Conservation (phyloP, 192 early-diverging fungal species). For the Coemansia javaensis region DNA sequence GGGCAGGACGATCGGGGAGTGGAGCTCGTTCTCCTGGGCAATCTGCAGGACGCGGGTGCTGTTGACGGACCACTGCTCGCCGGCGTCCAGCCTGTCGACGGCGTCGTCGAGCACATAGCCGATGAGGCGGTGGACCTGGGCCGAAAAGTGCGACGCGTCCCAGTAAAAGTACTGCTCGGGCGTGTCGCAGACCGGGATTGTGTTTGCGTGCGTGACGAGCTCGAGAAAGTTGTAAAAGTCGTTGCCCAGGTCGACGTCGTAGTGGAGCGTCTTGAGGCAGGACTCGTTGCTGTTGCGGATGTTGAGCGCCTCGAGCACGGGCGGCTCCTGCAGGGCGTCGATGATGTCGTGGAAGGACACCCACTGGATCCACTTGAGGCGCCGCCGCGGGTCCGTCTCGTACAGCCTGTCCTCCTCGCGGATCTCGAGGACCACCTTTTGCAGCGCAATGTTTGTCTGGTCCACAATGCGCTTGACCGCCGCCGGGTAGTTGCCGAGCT, state of each 20-base stretch:
- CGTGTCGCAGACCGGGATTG: slow-evolving; percentile 44
- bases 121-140: slow-evolving; percentile 35
- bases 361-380: slow-evolving; percentile 44
- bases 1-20: slow-evolving; percentile 40
- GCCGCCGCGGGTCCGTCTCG: slow-evolving; percentile 25
- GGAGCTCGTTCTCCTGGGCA: slow-evolving; percentile 34
- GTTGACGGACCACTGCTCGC: slow-evolving; percentile 29
- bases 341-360: slow-evolving; percentile 43
- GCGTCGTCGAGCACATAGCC: slow-evolving; percentile 46
- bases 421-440: slow-evolving; percentile 35
- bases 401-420: slow-evolving; percentile 37
- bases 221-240: slow-evolving; percentile 53
- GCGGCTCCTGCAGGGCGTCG: slow-evolving; percentile 21
- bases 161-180: slow-evolving; percentile 50
- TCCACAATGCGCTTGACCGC: slow-evolving; percentile 33
- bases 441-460: slow-evolving; percentile 29
- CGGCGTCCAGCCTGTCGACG: slow-evolving; percentile 24
- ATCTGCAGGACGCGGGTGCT: slow-evolving; percentile 26
- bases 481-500: slow-evolving; percentile 43
- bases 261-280: slow-evolving; percentile 39
- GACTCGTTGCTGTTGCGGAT: slow-evolving; percentile 36
- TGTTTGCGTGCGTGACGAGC: slow-evolving; percentile 48
- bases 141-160: slow-evolving; percentile 49
- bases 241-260: slow-evolving; percentile 44
- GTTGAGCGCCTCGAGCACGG: slow-evolving; percentile 34